Evolutionary conservation across 495 filamentous ascomycete genomes (phyloP), one percentile per base, ranked within the genome.

Genomic region (Rhizodiscina lignyota): DNA sequence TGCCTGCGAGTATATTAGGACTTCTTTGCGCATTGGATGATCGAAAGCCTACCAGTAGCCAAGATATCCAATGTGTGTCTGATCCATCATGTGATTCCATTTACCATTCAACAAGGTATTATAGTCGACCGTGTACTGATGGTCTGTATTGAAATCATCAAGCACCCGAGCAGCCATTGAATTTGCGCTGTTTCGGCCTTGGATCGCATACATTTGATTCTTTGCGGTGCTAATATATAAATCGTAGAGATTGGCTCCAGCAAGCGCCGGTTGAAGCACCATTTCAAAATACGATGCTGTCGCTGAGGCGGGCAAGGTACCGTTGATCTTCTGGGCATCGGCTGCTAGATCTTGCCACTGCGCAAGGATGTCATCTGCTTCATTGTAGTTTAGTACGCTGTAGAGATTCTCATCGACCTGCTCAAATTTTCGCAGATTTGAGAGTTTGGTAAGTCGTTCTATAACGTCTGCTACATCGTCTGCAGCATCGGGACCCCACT

Each of bases 61-160:
- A 11, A 56, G 47, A 36, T 68, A 68, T 1, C 67, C 62, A 30
- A 66, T 39, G 39, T 71, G 66, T 3, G 65, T 58, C 39, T 71
- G 66, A 43, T 78, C 73, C 53, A 81, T 70, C 52, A 84, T 74
- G 50, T 77, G 69, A 48, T 66, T 70, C 78, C 79, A 84, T 54
- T 81, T 83, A 0, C 78, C 78, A 32, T 60, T 59, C 0, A 81
- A 51, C 12, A 83, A 54, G 2, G 55, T 54, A 48, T 83, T 70
- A 53, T 79, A 83, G 35, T 62, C 53, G 32, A 61, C 53, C 3
- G 73, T 79, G 4, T 82, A 60, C 12, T 63, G 53, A 21, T 63
- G 62, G 44, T 83, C 77, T n/a, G 64, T 63, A 21, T 73, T 55
- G 37, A 79, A 80, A 2, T 57, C 48, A 21, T 60, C 51, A n/a